Percentiles rank a stretch among this genome's conserved stretches.
These are phyloP conservation scores for Ganoderma meredithae DNA, from an alignment of 1,284 basidiomycete species.

Conservation along the genomic window DNA sequence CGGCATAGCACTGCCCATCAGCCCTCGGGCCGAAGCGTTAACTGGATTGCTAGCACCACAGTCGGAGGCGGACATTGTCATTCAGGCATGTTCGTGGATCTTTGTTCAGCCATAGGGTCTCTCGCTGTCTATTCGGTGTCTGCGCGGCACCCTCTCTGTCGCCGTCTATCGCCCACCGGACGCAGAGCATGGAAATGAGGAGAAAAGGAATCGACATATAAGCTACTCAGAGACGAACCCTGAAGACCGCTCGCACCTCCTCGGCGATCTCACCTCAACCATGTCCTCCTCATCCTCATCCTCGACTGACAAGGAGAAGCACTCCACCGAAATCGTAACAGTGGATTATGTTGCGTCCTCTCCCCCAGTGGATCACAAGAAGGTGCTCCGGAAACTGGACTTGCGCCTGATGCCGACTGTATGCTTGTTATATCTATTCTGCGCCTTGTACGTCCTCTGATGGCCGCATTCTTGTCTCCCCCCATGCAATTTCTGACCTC, in stretches of 20 bases:
- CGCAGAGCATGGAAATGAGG: background rate
- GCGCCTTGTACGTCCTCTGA: constrained; percentile 18
- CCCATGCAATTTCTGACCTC: constrained; percentile 44
- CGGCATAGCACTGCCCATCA: background rate
- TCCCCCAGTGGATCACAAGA: background rate
- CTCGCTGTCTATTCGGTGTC: background rate
- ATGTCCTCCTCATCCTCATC: background rate
- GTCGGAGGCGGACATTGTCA: too few relatives aligned
- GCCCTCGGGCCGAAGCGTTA: background rate
- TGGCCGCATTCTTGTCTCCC: background rate
- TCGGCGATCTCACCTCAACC: background rate
- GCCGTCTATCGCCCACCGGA: background rate
- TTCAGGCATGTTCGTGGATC: background rate
- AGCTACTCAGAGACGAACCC: background rate
- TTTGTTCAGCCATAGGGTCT: background rate
- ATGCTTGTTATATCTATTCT: constrained; percentile 44
- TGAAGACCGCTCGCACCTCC: background rate
- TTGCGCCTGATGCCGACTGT: constrained; percentile 18
- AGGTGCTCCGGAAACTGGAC: constrained; percentile 36
- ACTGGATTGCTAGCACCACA: background rate
- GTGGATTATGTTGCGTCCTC: background rate
- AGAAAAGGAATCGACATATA: background rate
- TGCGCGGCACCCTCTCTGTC: background rate
- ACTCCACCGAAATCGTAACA: background rate
- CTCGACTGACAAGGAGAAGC: background rate